A percentile compares a stretch with the other conserved stretches of the same genome.
These are phyloP conservation scores for Exophiala phaeomuriformis DNA, from an alignment of 2,329 filamentous ascomycete species.

Conservation along the genomic window DNA sequence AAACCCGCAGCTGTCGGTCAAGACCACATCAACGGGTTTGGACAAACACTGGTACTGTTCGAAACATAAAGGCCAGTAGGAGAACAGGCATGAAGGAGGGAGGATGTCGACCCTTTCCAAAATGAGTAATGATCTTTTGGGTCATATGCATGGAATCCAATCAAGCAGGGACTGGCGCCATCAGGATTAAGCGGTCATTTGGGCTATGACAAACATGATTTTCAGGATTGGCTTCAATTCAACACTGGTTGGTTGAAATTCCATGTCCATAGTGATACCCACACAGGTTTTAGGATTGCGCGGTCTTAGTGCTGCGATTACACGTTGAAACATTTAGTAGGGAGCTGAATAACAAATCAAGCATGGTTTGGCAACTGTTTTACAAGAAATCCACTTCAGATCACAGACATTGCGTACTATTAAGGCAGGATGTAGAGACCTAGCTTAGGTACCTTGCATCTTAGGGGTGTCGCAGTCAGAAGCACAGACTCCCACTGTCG, in stretches of 20 bases:
- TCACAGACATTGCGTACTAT: no score
- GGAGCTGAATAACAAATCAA: neutral
- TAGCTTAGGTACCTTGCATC: no score
- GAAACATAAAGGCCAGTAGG: constrained; percentile 11
- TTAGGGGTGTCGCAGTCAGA: neutral
- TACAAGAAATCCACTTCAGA: no score
- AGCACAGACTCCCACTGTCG: neutral
- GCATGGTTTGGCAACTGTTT: neutral
- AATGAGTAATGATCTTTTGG: neutral
- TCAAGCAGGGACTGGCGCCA: neutral
- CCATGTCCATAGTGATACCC: constrained; percentile 12
- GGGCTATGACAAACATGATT: constrained; percentile 1
- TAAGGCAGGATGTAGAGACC: no score
- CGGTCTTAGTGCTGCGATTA: neutral
- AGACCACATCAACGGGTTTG: constrained; percentile 61
- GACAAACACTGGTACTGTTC: constrained; percentile 54
- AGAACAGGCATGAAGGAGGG: neutral
- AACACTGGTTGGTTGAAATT: constrained; percentile 1
- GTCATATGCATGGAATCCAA: neutral
- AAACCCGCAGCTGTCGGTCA: constrained; percentile 46
- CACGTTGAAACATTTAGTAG: neutral
- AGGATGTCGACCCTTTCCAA: neutral
- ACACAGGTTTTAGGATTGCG: neutral
- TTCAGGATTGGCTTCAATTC: constrained; percentile 2
- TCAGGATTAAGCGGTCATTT: constrained; percentile 1